Conservation (phyloP, 2,329 filamentous ascomycete genomes). For the Xylaria multiplex region DNA sequence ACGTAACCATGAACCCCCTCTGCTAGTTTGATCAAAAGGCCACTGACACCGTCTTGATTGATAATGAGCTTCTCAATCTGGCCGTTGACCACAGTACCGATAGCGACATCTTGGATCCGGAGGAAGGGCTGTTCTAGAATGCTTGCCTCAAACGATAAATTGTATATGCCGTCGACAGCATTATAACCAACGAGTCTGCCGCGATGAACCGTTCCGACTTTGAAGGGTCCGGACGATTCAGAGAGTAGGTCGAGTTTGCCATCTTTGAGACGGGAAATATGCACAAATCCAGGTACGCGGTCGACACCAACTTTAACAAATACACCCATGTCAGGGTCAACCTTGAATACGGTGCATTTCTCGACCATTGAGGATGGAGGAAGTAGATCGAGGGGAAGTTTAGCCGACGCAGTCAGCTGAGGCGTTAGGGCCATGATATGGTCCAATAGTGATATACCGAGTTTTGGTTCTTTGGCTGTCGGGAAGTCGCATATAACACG, state of each 20-base stretch:
- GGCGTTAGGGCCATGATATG: conserved; percentile 75
- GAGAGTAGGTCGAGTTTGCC: conserved; percentile 87
- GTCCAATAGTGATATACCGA: conserved; percentile 89
- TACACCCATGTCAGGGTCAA: conserved; percentile 82
- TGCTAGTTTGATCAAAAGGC: conserved; percentile 83
- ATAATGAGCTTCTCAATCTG: conserved; percentile 87
- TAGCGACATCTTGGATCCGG: conserved; percentile 86
- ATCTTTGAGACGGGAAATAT: conserved; percentile 92
- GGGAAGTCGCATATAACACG: conserved; percentile 91
- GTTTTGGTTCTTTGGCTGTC: conserved; percentile 78
- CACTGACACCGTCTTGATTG: conserved; percentile 79
- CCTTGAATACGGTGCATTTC: conserved; percentile 79
- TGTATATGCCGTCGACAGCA: conserved; percentile 83
- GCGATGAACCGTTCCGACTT: conserved; percentile 79
- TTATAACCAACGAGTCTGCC: conserved; percentile 89
- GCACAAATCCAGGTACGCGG: conserved; percentile 84
- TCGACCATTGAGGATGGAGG: conserved; percentile 81
- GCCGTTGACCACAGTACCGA: conserved; percentile 83
- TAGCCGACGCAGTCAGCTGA: conserved; percentile 55
- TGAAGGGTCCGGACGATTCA: conserved; percentile 79
- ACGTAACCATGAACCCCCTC: conserved; percentile 92
- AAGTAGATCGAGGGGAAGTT: conserved; percentile 66
- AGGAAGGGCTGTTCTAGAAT: conserved; percentile 89
- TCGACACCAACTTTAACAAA: conserved; percentile 78
- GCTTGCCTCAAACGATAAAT: conserved; percentile 83